Evolutionary conservation across 768 basidiomycete species (phyloP), one percentile per base, ranked within the genome.

Genomic region (Auricularia heimuer): DNA sequence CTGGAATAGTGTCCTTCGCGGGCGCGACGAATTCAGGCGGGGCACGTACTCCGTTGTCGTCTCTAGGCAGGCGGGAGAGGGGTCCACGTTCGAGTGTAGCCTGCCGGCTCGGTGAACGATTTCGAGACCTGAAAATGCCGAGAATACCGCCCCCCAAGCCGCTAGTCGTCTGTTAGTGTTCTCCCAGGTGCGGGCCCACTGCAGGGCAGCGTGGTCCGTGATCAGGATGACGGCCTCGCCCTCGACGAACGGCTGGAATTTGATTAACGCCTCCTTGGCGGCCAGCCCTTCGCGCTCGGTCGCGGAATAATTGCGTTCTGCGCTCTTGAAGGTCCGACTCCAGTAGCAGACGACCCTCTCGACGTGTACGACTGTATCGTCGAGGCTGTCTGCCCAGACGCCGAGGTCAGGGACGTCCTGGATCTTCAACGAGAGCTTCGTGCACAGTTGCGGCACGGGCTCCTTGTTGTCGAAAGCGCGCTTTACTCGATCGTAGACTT

Each of bases 21-120:
- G 42, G 42, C 10, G 42, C 8, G 16, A 44, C 42, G 42, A 10
- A 16, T 16, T 44, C 42, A 44, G 42, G 42, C 42, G 42, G 42
- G 16, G 10, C 42, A 10, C 24, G 18, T 72, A 63, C 8, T 29
- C 18, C 8, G 73, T 75, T 0, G 72, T 54, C 65, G 62, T 44
- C 42, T 47, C 74, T 54, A 33, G 70, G 65, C 2, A 79, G 64
- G 24, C 76, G 64, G 0, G 77, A 78, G 3, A 78, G 2, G 78
- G 77, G 63, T 79, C 78, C 6, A 78, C 76, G 63, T 78, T 78
- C 1, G 76, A 79, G 54, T 79, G 77, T 0, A 77, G 74, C 3
- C 73, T 54, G 3, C 78, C 78, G 0, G 78, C 72, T 4, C 75
- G 72, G 61, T 80, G 78, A 8, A 78, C 68, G 33, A 79, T 24